Evolutionary conservation across 768 basidiomycete species (phyloP).

Genomic region (Naganishia friedmannii): DNA sequence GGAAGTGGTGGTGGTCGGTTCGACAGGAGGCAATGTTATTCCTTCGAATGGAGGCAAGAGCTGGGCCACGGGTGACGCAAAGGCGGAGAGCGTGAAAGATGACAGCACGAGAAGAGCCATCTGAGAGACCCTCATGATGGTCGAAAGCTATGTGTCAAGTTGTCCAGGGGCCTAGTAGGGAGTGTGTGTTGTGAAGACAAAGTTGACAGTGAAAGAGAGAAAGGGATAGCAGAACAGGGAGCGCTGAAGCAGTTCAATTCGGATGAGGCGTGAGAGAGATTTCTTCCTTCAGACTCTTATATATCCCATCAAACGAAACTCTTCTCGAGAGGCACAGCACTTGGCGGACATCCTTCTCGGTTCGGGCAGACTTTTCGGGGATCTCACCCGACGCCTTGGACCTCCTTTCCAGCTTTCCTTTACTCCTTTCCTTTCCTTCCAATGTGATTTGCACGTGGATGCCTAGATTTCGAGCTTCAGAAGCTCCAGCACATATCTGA

Average conservation of each 20-base stretch:
- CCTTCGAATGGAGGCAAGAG: not conserved
- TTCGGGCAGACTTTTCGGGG: too few relatives aligned
- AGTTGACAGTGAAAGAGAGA: not conserved
- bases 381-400: too few relatives aligned
- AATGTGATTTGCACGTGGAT: too few relatives aligned
- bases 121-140: conserved; percentile 7
- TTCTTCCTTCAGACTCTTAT: not conserved
- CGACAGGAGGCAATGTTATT: not conserved
- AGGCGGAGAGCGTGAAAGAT: not conserved
- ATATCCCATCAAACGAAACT: too few relatives aligned
- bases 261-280: not conserved
- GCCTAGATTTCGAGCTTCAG: too few relatives aligned
- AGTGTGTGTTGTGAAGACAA: not conserved
- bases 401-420: too few relatives aligned
- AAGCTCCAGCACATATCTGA: too few relatives aligned
- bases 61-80: conserved; percentile 10
- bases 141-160: too few relatives aligned
- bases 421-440: too few relatives aligned
- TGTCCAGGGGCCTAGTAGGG: too few relatives aligned
- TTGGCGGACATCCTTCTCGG: too few relatives aligned
- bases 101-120: not conserved
- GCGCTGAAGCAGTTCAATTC: not conserved
- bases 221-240: not conserved
- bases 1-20: not conserved
- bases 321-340: too few relatives aligned